These are phyloP conservation scores for Adansonia grandidieri DNA, from an alignment of 441 rosid species.

Conservation along the genomic window DNA sequence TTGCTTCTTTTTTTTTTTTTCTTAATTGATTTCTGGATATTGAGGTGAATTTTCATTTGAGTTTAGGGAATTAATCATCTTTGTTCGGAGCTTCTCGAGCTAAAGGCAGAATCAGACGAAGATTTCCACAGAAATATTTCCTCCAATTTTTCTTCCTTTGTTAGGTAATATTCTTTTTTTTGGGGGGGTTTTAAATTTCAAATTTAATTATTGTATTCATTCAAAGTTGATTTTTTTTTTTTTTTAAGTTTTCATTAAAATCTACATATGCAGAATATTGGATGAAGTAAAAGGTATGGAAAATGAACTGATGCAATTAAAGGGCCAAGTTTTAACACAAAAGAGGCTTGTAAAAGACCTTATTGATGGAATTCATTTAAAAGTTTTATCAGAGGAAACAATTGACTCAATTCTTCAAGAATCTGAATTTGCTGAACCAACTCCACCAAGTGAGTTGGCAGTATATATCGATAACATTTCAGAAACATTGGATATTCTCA, in stretches of 20 bases:
- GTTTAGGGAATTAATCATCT: slow-evolving; percentile 55
- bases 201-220: background rate
- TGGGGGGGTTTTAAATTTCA: background rate
- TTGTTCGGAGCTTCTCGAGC: slow-evolving; percentile 61
- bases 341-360: slow-evolving; percentile 51
- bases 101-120: slow-evolving; percentile 62
- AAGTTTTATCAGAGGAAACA: slow-evolving; percentile 42
- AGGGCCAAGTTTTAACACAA: slow-evolving; percentile 50
- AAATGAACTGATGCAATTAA: slow-evolving; percentile 50
- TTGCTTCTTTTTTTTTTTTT: background rate
- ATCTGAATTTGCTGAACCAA: slow-evolving; percentile 34
- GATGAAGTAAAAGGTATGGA: slow-evolving; percentile 55
- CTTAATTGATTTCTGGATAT: background rate
- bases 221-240: background rate
- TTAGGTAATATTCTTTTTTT: slow-evolving; percentile 42
- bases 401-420: slow-evolving; percentile 36
- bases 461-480: slow-evolving; percentile 39
- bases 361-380: slow-evolving; percentile 38
- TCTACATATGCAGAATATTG: slow-evolving; percentile 39
- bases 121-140: slow-evolving; percentile 56
- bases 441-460: slow-evolving; percentile 37
- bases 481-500: slow-evolving; percentile 51
- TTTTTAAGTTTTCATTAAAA: background rate
- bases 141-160: slow-evolving; percentile 50
- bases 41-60: slow-evolving; percentile 24